phyloP scores from a whole-genome alignment of 768 basidiomycete species.

The Paxillus ammoniavirescens region DNA sequence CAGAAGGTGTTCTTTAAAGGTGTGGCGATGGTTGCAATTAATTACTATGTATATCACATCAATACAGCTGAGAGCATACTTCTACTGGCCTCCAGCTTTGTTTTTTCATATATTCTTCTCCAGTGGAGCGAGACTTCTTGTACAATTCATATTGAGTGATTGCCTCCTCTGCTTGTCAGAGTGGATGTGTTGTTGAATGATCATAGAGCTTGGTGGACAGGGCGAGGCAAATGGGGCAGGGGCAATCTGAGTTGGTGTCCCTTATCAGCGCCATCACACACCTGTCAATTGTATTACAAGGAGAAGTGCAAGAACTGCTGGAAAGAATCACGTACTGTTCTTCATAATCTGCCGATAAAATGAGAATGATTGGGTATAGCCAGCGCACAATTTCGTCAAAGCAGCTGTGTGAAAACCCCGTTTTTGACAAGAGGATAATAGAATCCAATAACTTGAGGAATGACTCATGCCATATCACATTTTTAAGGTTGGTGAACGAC shows the following conservation, averaged over 20 bases:
- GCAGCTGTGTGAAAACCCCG: constrained; percentile 7
- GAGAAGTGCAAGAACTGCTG: too few species aligned
- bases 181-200: constrained; percentile 11
- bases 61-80: constrained; percentile 16
- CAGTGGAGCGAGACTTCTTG: background rate
- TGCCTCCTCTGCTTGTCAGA: constrained; percentile 11
- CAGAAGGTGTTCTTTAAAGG: too few species aligned
- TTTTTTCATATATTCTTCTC: constrained; percentile 9
- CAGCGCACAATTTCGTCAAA: background rate
- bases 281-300: constrained; percentile 14
- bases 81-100: constrained; percentile 12
- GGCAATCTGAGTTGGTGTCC: constrained; percentile 24
- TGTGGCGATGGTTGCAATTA: too few species aligned
- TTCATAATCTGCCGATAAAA: constrained; percentile 24
- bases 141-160: background rate
- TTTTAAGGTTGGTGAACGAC: constrained; percentile 15
- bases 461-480: constrained; percentile 19
- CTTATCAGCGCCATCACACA: constrained; percentile 36
- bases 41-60: constrained; percentile 8
- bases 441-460: constrained; percentile 14
- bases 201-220: constrained; percentile 22
- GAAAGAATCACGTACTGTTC: background rate
- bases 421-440: constrained; percentile 2
- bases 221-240: constrained; percentile 38
- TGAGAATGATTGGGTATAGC: constrained; percentile 21